These are phyloP conservation scores for Trichoderma endophyticum DNA, from an alignment of 2,329 filamentous ascomycete species.

Conservation along the genomic window DNA sequence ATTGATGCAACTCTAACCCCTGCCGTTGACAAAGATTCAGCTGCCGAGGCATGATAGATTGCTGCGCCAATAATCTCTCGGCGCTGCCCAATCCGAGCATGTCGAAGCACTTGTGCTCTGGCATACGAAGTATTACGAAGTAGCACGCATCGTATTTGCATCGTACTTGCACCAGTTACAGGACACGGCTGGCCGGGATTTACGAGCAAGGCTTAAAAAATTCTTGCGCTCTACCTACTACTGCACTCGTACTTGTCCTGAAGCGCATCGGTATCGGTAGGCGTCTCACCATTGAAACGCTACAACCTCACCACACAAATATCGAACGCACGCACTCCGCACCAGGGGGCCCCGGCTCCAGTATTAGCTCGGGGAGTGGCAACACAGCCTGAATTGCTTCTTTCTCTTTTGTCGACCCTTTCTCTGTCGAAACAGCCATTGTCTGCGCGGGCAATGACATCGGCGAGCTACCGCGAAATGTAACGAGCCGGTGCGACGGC, in stretches of 20 bases:
- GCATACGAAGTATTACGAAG: neutral
- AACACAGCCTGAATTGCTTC: neutral
- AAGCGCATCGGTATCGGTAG: conserved; percentile 1
- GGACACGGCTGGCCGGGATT: neutral
- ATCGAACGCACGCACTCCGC: conserved; percentile 12
- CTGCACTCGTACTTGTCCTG: neutral
- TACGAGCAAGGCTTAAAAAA: neutral
- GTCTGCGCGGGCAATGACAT: neutral
- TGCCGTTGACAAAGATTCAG: conserved; percentile 1
- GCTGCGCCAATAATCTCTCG: conserved; percentile 10
- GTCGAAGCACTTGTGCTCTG: neutral
- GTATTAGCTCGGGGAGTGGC: neutral
- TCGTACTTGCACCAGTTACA: neutral
- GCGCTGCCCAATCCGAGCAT: neutral
- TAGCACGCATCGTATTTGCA: neutral
- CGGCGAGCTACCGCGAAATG: neutral
- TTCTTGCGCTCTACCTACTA: neutral
- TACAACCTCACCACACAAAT: conserved; percentile 16
- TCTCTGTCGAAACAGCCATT: conserved; percentile 1
- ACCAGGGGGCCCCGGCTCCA: neutral
- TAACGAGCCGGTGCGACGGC: conserved; percentile 2
- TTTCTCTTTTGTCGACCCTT: neutral
- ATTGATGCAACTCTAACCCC: conserved; percentile 6
- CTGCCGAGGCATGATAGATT: conserved; percentile 5
- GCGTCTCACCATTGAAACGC: conserved; percentile 20